Evolutionary conservation across 257 asterid species (phyloP), one percentile per base, ranked within the genome.

Genomic region (Nicotiana sylvestris): DNA sequence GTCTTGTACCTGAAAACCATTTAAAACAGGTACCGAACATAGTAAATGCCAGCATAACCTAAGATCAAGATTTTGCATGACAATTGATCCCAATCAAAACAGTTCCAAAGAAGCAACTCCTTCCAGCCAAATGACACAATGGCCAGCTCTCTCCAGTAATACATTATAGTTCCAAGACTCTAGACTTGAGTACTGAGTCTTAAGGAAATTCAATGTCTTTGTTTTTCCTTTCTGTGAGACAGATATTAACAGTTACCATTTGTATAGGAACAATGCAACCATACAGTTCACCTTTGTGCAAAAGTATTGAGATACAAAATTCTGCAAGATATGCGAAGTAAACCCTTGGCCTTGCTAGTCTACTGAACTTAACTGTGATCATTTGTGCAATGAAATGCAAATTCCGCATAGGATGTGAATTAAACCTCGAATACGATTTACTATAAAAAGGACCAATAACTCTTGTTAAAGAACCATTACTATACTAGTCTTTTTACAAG

Each of bases 1-100:
- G 97, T 87, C 98, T 91, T 77, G 97, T 97, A 82, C 89, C 97
- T 89, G 89, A 88, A 86, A 66, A 37, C 56, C 69, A 82, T 81
- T 70, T 64, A 15, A 66, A 66, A 79, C 16, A 72, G 27, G 80
- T 51, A 49, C 8, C 8, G 62, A 49, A 25, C 62, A 49, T 49
- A 29, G 64, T 76, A 29, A 51, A 76, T 29, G 64, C 25, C 64
- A 76, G 46, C 29, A 49, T 35, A 76, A 15, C 64, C 27, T 27
- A 16, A 17, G 29, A 76, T 29, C n/a, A 51, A 15, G 29, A 27
- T 6, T 49, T 39, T 21, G 61, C 43, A 27, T 12, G 9, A 29
- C 46, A 76, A 76, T 51, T 12, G 64, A 76, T 9, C 25, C 78
- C 60, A 72, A 72, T 72, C 61, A 25, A n/a, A 46, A 72, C 7